These are phyloP conservation scores for Huntiella decipiens DNA, from an alignment of 2,329 filamentous ascomycete species.

Conservation along the genomic window DNA sequence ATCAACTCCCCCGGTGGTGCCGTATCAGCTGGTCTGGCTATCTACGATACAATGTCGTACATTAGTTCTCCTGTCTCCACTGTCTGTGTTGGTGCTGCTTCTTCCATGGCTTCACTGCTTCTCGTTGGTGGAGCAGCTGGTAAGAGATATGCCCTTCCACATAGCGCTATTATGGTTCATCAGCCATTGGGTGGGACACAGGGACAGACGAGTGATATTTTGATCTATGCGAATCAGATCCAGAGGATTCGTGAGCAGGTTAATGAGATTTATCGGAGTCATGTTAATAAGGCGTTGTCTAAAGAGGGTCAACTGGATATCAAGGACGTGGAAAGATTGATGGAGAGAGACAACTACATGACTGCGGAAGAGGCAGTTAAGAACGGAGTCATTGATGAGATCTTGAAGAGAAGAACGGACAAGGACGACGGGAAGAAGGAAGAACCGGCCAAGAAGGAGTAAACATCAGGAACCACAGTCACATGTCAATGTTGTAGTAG, in stretches of 20 bases:
- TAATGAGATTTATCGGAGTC: constrained; percentile 74
- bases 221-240: constrained; percentile 96
- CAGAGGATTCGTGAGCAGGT: constrained; percentile 66
- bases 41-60: constrained; percentile 98
- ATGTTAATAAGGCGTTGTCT: constrained; percentile 61
- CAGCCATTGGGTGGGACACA: constrained; percentile 64
- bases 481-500: too few species aligned
- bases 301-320: constrained; percentile 60
- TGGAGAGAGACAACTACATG: constrained; percentile 95
- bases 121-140: constrained; percentile 71
- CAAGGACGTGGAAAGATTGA: constrained; percentile 67
- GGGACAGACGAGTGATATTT: constrained; percentile 58
- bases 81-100: constrained; percentile 85
- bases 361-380: constrained; percentile 74
- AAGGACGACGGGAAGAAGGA: background rate
- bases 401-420: constrained; percentile 28
- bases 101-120: constrained; percentile 82
- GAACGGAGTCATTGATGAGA: constrained; percentile 80
- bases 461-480: background rate
- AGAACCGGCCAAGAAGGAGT: background rate
- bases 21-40: constrained; percentile 63
- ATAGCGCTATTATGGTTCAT: constrained; percentile 92
- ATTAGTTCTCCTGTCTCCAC: constrained; percentile 85
- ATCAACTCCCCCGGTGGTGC: constrained; percentile 93
- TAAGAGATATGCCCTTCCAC: constrained; percentile 76